Evolutionary conservation across 805 yeast species (phyloP), one percentile per base, ranked within the genome.

Genomic region (Saturnispora kantuleensis): DNA sequence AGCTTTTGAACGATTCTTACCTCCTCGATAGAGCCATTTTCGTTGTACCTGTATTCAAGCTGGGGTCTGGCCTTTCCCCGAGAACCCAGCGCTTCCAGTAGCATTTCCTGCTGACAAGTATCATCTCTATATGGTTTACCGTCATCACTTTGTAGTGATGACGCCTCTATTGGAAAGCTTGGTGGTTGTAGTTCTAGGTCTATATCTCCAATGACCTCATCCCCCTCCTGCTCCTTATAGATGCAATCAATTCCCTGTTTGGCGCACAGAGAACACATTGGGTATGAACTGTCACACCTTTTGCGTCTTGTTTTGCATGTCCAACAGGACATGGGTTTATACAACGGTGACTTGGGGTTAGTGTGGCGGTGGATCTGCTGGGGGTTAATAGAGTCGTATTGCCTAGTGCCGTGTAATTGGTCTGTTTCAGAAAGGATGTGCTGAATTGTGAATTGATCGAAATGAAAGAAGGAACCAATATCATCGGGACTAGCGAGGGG

Each of bases 251-350:
- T 39, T 3, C 29, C 29, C 8, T 39, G 18, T 10, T 29, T 36
- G 13, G 15, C 11, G 26, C 47, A 45, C 17, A 39, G 41, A 6
- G 10, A 11, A 32, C 47, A 45, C n/a, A 13, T 39, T 29, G 47
- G 47, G 16, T 35, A 28, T 2, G 16, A 26, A 10, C 35, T 35
- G 32, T 39, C 37, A 17, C 47, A 45, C 26, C 35, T 45, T 36
- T 38, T 39, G 28, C 35, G 39, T 12, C 47, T 31, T 3, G 38
- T 33, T 35, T 31, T 36, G 28, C 47, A 45, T 1, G 46, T 47
- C 16, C 38, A 29, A 21, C 43, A 49, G 9, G 39, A 37, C 10
- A 26, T 10, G 26, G 26, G 26, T 21, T 21, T 6, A 21, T 7
- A 21, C 26, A 7, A 21, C 26, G 8, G 26, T 5, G 26, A 21